phyloP scores from a whole-genome alignment of 352 stramenopile species.

The Thraustochytrium striatum region DNA sequence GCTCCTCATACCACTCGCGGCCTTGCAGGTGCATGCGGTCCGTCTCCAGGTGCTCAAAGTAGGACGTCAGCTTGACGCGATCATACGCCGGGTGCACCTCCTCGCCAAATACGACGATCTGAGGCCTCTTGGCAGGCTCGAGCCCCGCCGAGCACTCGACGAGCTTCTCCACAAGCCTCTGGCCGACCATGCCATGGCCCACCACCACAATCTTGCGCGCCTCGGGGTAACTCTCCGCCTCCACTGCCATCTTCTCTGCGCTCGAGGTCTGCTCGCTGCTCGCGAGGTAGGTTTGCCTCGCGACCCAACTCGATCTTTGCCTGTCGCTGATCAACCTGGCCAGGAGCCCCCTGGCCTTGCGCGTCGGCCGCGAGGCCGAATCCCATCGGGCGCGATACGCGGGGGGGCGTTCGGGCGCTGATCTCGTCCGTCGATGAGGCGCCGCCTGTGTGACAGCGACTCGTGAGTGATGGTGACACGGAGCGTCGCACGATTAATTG shows the following conservation, averaged over 20 bases:
- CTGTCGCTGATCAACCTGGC: not conserved
- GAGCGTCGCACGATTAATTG: no score
- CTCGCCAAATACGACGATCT: constrained; percentile 82
- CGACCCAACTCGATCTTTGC: not conserved
- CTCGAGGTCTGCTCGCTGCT: not conserved
- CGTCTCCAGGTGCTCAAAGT: constrained; percentile 82
- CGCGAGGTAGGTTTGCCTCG: not conserved
- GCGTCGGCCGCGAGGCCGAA: not conserved
- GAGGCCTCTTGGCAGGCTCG: constrained; percentile 62
- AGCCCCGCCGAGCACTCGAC: constrained; percentile 59
- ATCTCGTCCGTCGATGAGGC: no score
- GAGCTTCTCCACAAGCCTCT: constrained; percentile 78
- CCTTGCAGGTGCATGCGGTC: constrained; percentile 74
- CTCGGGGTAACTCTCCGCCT: not conserved
- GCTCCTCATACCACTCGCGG: constrained; percentile 78
- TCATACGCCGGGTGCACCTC: constrained; percentile 83
- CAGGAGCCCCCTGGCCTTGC: not conserved
- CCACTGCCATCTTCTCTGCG: constrained; percentile 52
- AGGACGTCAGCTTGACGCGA: constrained; percentile 81
- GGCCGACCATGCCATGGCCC: constrained; percentile 82
- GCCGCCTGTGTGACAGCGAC: no score
- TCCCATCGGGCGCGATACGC: not conserved
- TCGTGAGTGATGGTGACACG: no score
- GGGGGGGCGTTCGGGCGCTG: no score
- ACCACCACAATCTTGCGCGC: constrained; percentile 72